Evolutionary conservation across 2,329 filamentous ascomycete genomes (phyloP).

Genomic region (Penicillium hesseltinei): DNA sequence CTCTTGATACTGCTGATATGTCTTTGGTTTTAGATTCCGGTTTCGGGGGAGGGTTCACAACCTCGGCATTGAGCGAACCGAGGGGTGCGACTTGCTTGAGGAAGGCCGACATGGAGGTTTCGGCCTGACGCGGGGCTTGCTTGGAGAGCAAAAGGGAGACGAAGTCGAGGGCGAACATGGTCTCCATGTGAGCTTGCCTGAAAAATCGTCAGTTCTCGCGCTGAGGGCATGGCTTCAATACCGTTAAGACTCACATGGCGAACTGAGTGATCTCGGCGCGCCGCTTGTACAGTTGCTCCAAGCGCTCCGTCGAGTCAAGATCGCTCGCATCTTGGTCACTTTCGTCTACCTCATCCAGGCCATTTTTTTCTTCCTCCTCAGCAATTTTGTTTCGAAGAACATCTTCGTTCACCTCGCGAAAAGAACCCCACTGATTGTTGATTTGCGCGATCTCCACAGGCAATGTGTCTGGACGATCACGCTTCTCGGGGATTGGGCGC

Average conservation of each 20-base stretch:
- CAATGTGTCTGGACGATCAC: slow-evolving; percentile 60
- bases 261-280: slow-evolving; percentile 47
- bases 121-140: slow-evolving; percentile 68
- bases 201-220: slow-evolving; percentile 4
- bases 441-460: slow-evolving; percentile 75
- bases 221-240: not conserved
- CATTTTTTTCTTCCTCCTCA: slow-evolving; percentile 48
- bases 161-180: slow-evolving; percentile 72
- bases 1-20: slow-evolving; percentile 54
- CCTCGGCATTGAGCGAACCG: slow-evolving; percentile 70
- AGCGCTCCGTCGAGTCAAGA: slow-evolving; percentile 38
- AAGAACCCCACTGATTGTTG: slow-evolving; percentile 74
- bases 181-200: slow-evolving; percentile 47
- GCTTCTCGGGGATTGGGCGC: slow-evolving; percentile 50
- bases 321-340: slow-evolving; percentile 31
- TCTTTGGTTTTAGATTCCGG: slow-evolving; percentile 57
- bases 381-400: slow-evolving; percentile 68
- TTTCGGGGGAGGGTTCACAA: slow-evolving; percentile 60
- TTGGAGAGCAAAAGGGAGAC: slow-evolving; percentile 82
- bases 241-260: slow-evolving; percentile 35
- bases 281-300: slow-evolving; percentile 44
- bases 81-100: slow-evolving; percentile 70
- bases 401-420: slow-evolving; percentile 74
- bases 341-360: slow-evolving; percentile 45
- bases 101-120: slow-evolving; percentile 66